A percentile compares a stretch with the other conserved stretches of the same genome.
phyloP scores from a whole-genome alignment of 257 asterid species.

The Eucommia ulmoides region DNA sequence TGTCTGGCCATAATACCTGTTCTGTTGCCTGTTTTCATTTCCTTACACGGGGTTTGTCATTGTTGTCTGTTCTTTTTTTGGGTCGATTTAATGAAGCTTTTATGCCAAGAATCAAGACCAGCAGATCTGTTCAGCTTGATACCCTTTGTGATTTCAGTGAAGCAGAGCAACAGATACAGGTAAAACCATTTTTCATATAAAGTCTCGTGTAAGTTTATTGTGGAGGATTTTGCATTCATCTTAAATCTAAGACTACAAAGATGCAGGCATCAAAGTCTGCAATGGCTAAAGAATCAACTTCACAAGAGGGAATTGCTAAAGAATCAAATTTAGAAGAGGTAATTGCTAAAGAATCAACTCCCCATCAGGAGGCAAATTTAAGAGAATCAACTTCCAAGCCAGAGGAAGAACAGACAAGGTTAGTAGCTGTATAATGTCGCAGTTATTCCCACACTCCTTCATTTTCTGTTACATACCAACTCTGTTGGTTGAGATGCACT shows the following conservation, averaged over 20 bases:
- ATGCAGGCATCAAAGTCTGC: background rate
- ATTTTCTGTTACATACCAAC: background rate
- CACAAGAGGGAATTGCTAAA: background rate
- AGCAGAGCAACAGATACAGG: conserved; percentile 32
- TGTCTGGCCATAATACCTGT: conserved; percentile 8
- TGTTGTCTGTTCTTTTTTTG: conserved; percentile 2
- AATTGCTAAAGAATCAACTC: background rate
- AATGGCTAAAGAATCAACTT: background rate
- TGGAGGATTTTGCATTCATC: background rate
- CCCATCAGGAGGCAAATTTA: too few relatives aligned
- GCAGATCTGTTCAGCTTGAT: conserved; percentile 44
- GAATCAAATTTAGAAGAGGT: background rate
- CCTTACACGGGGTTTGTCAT: background rate
- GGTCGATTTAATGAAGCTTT: conserved; percentile 40
- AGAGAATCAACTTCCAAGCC: conserved; percentile 21
- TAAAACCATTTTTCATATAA: background rate
- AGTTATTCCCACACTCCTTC: too few relatives aligned
- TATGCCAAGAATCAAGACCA: conserved; percentile 66
- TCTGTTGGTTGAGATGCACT: background rate
- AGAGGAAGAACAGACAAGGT: conserved; percentile 21
- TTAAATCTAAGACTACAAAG: conserved; percentile 18
- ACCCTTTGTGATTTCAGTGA: conserved; percentile 56
- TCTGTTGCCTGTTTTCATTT: background rate
- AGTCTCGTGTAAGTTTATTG: background rate
- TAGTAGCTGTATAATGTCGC: conserved; percentile 6